These are phyloP conservation scores for Lizonia empirigonia DNA, from an alignment of 2,329 filamentous ascomycete species.

Conservation along the genomic window DNA sequence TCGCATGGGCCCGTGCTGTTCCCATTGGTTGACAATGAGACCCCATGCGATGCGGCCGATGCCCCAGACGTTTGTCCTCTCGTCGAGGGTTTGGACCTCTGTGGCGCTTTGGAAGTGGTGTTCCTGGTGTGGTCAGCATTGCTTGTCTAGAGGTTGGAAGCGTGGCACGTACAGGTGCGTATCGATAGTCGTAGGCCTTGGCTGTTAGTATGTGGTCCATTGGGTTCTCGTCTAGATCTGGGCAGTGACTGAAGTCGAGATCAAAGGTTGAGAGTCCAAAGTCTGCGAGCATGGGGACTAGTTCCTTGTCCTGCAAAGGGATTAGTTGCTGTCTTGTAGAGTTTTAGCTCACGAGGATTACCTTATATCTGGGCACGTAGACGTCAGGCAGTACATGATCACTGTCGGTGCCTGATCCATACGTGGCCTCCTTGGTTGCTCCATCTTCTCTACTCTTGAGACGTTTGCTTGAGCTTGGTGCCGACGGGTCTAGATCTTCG, in stretches of 20 bases:
- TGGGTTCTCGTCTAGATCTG: neutral
- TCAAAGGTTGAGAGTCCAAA: slow-evolving; percentile 5
- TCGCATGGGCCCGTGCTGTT: neutral
- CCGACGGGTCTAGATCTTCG: neutral
- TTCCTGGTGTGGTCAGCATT: neutral
- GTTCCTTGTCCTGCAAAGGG: neutral
- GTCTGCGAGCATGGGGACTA: neutral
- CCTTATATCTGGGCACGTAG: neutral
- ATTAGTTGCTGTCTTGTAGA: neutral
- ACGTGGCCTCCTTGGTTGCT: neutral
- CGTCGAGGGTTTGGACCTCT: neutral
- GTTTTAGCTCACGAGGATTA: neutral
- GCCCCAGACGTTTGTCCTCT: slow-evolving; percentile 3
- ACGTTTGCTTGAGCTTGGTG: neutral
- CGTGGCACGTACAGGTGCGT: neutral
- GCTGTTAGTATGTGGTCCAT: neutral
- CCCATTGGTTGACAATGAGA: neutral
- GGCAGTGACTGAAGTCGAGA: neutral
- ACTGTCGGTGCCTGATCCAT: neutral
- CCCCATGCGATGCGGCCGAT: slow-evolving; percentile 1
- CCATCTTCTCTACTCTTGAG: neutral
- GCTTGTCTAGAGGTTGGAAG: neutral
- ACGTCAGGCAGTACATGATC: neutral
- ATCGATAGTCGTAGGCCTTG: neutral
- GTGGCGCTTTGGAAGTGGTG: neutral